phyloP scores from a whole-genome alignment of 2,329 filamentous ascomycete genomes.

The Ascochyta koolunga region DNA sequence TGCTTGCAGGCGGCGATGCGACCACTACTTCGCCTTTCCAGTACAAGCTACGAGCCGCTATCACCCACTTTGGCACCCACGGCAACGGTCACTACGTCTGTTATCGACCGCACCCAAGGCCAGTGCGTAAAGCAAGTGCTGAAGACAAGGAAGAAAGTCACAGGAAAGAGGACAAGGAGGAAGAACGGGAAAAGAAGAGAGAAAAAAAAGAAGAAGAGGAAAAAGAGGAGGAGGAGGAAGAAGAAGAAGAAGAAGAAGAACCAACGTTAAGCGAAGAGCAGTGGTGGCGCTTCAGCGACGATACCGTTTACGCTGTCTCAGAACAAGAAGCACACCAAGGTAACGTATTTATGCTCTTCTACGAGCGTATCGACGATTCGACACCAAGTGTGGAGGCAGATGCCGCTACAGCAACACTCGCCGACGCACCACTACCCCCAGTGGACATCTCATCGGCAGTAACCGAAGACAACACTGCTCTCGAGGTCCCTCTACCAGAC shows the following conservation, averaged over 20 bases:
- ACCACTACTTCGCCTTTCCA: conserved; percentile 50
- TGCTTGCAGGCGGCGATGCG: conserved; percentile 62
- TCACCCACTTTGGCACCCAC: conserved; percentile 89
- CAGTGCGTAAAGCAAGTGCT: neutral
- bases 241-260: conserved; percentile 28
- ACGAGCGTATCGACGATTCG: conserved; percentile 66
- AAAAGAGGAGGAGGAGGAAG: conserved; percentile 1
- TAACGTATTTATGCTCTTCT: conserved; percentile 97
- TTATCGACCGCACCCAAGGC: conserved; percentile 72
- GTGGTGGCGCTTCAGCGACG: conserved; percentile 94
- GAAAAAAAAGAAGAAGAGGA: neutral
- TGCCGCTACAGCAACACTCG: neutral
- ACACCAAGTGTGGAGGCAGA: conserved; percentile 40
- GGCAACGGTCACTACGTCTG: conserved; percentile 97
- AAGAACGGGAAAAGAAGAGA: conserved; percentile 1
- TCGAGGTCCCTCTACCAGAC: conserved; percentile 28
- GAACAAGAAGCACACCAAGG: conserved; percentile 76
- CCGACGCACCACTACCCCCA: conserved; percentile 30
- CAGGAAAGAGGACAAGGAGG: no score
- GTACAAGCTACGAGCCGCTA: conserved; percentile 81
- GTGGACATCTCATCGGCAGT: neutral
- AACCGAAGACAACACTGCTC: conserved; percentile 14
- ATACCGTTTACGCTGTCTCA: conserved; percentile 75
- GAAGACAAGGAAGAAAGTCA: neutral
- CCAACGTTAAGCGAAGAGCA: conserved; percentile 48